These are phyloP conservation scores for Plantago lanceolata DNA, from an alignment of 305 asterid genomes.

Conservation along the genomic window DNA sequence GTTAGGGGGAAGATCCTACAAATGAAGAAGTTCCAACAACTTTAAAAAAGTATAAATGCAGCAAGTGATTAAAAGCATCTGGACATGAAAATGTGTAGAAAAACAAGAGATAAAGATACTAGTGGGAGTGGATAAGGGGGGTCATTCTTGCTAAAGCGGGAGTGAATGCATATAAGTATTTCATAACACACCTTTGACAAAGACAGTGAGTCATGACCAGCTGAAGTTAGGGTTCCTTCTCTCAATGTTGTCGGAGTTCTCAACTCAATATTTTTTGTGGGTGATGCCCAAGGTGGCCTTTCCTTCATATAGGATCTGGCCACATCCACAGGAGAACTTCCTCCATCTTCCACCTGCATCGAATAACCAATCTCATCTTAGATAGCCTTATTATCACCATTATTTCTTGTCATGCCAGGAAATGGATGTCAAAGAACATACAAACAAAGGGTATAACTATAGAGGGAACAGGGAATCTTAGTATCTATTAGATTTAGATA, in stretches of 20 bases:
- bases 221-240: slow-evolving; percentile 46
- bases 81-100: not conserved
- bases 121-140: not conserved
- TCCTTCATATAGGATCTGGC: slow-evolving; percentile 74
- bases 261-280: slow-evolving; percentile 38
- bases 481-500: not conserved
- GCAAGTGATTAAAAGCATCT: not conserved
- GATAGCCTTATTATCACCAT: slow-evolving; percentile 23
- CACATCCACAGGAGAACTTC: slow-evolving; percentile 68
- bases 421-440: slow-evolving; percentile 16
- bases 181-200: slow-evolving; percentile 53
- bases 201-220: slow-evolving; percentile 39
- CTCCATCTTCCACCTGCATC: slow-evolving; percentile 50
- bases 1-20: too few species aligned
- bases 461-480: slow-evolving; percentile 9
- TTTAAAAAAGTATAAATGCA: not conserved
- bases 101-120: not conserved
- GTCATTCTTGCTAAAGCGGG: not conserved
- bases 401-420: slow-evolving; percentile 18
- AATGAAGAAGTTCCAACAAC: not conserved
- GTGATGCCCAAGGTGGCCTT: slow-evolving; percentile 77
- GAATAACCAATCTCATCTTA: slow-evolving; percentile 18
- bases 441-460: slow-evolving; percentile 1
- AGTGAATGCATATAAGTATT: not conserved
- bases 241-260: slow-evolving; percentile 47